Evolutionary conservation across 495 filamentous ascomycete species (phyloP), one percentile per base, ranked within the genome.

Genomic region (Podospora bellae-mahoneyi): DNA sequence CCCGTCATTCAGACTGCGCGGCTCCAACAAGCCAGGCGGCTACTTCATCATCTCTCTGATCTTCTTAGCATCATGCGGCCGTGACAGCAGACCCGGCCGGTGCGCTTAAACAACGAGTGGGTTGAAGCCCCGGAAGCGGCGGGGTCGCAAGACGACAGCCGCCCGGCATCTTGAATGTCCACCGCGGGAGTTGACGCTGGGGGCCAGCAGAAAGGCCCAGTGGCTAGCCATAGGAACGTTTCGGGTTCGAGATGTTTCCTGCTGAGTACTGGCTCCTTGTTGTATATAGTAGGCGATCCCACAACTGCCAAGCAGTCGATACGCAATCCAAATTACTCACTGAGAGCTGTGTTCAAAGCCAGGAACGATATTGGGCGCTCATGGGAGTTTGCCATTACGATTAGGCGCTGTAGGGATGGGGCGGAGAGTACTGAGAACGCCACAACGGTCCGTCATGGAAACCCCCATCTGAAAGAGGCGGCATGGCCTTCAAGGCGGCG

Each of bases 91-190:
- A 30, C 34, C 66, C 59, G 60, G 64, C 39, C 39, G 27, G 5
- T 28, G 68, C 68, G 68, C 68, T 70, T 70, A 66, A 39, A 32
- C 32, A 58, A 54, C 64, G 55, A 58, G 57, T 60, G 62, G n/a
- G 19, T 18, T 28, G 16, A 15, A 65, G 16, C 28, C 28, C 32
- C 58, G 58, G 67, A 63, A 58, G n/a, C 64, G 18, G 65, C 39
- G 23, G 56, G 48, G 44, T 19, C 58, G 58, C n/a, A 32, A 62
- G 64, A 58, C 54, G 48, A 64, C 44, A 62, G 48, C 64, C 64
- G 68, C 68, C 20, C 64, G 53, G 64, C 63, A 39, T 30, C 63
- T 69, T 55, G 67, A 62, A 62, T 62, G 27, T 44, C 55, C 55
- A 58, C 55, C 55, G 23, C 55, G 23, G 39, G 39, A 48, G 1